Conservation (phyloP, 78 protist genomes). For the Dictyostelium citrinum region DNA sequence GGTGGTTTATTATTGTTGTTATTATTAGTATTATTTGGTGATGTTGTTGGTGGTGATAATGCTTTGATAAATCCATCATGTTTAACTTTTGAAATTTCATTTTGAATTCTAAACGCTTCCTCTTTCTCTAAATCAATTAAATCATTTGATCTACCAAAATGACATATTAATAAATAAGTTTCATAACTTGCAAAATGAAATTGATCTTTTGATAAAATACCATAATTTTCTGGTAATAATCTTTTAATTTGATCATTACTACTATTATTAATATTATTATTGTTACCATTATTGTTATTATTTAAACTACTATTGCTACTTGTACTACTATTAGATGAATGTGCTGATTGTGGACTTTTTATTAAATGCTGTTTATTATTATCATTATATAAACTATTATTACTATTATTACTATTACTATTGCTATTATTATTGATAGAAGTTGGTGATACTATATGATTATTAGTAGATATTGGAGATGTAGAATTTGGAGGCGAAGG, state of each 20-base stretch:
- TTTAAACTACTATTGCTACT: neutral
- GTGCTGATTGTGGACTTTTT: neutral
- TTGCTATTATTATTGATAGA: neutral
- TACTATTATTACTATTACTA: neutral
- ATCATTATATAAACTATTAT: neutral
- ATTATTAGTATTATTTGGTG: neutral
- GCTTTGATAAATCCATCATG: conserved; percentile 12
- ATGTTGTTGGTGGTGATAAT: neutral
- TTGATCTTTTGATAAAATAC: conserved; percentile 43
- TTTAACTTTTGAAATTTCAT: conserved; percentile 49
- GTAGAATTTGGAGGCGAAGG: neutral
- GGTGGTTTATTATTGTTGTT: neutral
- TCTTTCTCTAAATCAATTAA: conserved; percentile 7
- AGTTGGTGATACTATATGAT: neutral
- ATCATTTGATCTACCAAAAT: conserved; percentile 25
- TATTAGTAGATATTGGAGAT: neutral
- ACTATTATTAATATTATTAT: neutral
- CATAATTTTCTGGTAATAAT: conserved; percentile 33
- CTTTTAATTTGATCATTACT: neutral
- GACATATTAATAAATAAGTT: conserved; percentile 26
- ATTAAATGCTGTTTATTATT: neutral
- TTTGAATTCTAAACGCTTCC: conserved; percentile 70
- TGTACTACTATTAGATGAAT: neutral
- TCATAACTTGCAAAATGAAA: conserved; percentile 70
- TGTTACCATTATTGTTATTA: neutral